Evolutionary conservation across 2,329 filamentous ascomycete genomes (phyloP).

Genomic region (Dissoconium aciculare): DNA sequence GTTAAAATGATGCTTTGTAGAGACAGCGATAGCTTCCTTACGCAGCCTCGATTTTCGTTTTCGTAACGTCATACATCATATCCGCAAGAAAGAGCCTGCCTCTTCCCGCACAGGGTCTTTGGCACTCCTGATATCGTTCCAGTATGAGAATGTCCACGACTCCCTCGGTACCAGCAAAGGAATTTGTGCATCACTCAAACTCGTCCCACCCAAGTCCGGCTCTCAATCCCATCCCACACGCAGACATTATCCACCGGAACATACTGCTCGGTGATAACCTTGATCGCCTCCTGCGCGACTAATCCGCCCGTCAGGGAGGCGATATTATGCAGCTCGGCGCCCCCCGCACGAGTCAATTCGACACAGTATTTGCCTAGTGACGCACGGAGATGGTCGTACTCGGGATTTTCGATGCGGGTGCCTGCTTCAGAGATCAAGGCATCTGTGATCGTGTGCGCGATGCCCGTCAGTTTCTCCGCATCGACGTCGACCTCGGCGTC

Average conservation of each 20-base stretch:
- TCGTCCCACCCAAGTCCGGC: constrained; percentile 29
- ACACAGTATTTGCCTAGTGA: constrained; percentile 25
- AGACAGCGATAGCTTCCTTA: too few relatives aligned
- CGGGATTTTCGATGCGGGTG: constrained; percentile 27
- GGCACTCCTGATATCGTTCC: too few relatives aligned
- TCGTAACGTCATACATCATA: too few relatives aligned
- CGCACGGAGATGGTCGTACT: constrained; percentile 26
- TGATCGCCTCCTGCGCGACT: constrained; percentile 94
- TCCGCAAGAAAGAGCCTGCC: too few relatives aligned
- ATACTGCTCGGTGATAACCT: constrained; percentile 59
- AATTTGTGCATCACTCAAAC: too few relatives aligned
- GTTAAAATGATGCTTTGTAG: too few relatives aligned
- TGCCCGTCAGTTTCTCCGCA: constrained; percentile 27
- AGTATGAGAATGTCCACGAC: too few relatives aligned
- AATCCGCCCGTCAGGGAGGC: constrained; percentile 77
- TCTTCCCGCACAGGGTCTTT: too few relatives aligned
- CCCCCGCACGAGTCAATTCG: constrained; percentile 53
- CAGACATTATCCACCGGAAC: constrained; percentile 49
- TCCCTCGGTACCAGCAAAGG: too few relatives aligned
- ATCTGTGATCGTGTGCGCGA: constrained; percentile 29
- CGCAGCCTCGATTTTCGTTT: too few relatives aligned
- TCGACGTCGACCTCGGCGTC: constrained; percentile 24
- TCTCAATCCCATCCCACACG: constrained; percentile 46
- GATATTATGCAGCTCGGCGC: constrained; percentile 84
- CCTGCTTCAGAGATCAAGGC: constrained; percentile 30